Percentiles rank a stretch among this genome's conserved stretches.
phyloP scores from a whole-genome alignment of 768 basidiomycete genomes.

The Daedalea quercina region DNA sequence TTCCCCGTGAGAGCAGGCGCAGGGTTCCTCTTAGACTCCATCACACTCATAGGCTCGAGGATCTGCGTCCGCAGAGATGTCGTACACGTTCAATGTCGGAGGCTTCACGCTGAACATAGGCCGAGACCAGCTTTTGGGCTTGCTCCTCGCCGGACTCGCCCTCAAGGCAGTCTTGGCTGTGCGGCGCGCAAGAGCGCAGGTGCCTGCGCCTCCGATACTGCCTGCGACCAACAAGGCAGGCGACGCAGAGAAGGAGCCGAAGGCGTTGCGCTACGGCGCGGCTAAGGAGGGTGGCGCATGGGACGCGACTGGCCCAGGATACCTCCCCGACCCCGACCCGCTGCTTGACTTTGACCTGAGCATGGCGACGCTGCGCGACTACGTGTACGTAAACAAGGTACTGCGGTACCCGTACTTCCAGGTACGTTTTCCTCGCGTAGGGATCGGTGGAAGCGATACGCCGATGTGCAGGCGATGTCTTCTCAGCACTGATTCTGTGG shows the following conservation, averaged over 20 bases:
- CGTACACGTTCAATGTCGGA: background rate
- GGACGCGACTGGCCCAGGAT: constrained; percentile 3
- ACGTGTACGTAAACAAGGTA: constrained; percentile 16
- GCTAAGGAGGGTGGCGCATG: constrained; percentile 3
- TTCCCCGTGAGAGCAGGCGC: too few relatives aligned
- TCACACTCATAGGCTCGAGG: too few relatives aligned
- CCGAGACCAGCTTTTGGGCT: background rate
- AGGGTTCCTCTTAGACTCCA: too few relatives aligned
- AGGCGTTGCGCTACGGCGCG: constrained; percentile 1
- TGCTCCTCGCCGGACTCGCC: background rate
- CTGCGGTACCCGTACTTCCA: constrained; percentile 17
- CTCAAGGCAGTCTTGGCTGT: background rate
- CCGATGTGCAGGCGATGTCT: too few relatives aligned
- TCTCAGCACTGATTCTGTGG: background rate
- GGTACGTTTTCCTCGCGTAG: background rate
- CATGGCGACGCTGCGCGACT: constrained; percentile 11
- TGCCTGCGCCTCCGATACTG: background rate
- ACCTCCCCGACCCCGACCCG: constrained; percentile 14
- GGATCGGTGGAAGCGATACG: background rate
- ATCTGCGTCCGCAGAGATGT: background rate
- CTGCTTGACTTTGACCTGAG: constrained; percentile 10
- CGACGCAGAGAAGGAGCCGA: background rate
- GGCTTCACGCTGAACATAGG: background rate
- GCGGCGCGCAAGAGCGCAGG: background rate
- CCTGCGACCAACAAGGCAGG: background rate